Evolutionary conservation across 2,329 filamentous ascomycete genomes (phyloP).

Genomic region (Metarhizium brunneum): DNA sequence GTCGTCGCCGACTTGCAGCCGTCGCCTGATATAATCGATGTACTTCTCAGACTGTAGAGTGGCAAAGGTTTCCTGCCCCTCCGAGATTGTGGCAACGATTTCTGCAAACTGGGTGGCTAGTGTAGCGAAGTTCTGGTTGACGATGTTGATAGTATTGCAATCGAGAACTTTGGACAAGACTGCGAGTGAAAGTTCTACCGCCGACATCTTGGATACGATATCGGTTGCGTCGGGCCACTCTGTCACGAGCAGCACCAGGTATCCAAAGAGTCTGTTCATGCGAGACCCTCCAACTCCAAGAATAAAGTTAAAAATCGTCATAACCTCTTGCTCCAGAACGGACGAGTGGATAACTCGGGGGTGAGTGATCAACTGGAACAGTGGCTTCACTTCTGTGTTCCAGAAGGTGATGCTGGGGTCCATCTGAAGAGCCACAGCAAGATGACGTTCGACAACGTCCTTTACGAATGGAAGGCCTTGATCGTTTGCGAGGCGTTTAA

Average conservation of each 20-base stretch:
- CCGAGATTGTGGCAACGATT: slow-evolving; percentile 9
- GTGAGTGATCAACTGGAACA: slow-evolving; percentile 28
- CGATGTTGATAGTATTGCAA: slow-evolving; percentile 24
- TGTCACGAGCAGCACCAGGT: slow-evolving; percentile 16
- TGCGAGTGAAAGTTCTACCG: slow-evolving; percentile 19
- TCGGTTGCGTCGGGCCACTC: slow-evolving; percentile 7
- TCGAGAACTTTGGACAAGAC: slow-evolving; percentile 26
- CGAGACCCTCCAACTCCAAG: slow-evolving; percentile 22
- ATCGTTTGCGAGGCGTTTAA: slow-evolving; percentile 17
- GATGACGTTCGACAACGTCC: slow-evolving; percentile 15
- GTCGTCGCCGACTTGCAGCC: slow-evolving; percentile 20
- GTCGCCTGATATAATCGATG: slow-evolving; percentile 20
- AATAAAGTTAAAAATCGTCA: slow-evolving; percentile 24
- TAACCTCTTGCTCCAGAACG: slow-evolving; percentile 28
- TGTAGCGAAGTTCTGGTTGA: slow-evolving; percentile 13
- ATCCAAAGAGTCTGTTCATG: slow-evolving; percentile 22
- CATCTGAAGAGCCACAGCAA: slow-evolving; percentile 5
- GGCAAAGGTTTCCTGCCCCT: slow-evolving; percentile 14
- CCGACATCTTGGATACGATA: slow-evolving; percentile 11
- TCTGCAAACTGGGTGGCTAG: slow-evolving; percentile 13
- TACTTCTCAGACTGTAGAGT: slow-evolving; percentile 20
- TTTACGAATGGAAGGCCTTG: slow-evolving; percentile 19
- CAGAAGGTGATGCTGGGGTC: slow-evolving; percentile 13
- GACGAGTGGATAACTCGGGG: slow-evolving; percentile 24
- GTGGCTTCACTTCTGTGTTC: slow-evolving; percentile 17